Base-by-base conservation (phyloP, 805 yeast species). In the Pichia membranifaciens region DNA sequence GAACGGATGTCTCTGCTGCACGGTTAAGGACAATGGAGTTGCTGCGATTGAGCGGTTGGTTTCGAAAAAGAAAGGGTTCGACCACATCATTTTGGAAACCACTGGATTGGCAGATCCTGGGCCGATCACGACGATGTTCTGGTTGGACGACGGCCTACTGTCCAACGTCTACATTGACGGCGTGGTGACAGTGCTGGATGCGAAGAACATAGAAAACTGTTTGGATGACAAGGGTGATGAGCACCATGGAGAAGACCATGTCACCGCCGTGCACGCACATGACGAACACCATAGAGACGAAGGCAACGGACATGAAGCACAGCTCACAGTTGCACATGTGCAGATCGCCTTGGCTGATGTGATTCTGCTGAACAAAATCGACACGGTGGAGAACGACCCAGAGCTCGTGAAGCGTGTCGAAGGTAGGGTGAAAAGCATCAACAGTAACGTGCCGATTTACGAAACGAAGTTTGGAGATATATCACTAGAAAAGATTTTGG, bases 41-140 rank as follows among this genome's bases (percentile, higher is more conserved):
- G 74, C 84, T 37, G 99, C 99, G 0, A 89, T 93, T 45, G 99
- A 93, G 63, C 78, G 87, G 48, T 75, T 93, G 55, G 81, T 91
- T 51, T 82, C 80, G 28, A 75, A 81, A 44, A 82, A 79, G 29
- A 75, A 75, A 44, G 67, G 60, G 1, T 89, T 91, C 44, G 99
- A 93, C 65, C 85, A 91, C 60, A 89, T 93, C n/a, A 63, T 93
- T 21, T 69, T 93, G 45, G 99, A 93, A 61, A 93, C 99, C 0
- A 88, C 96, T 0, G 99, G 99, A 0, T 75, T 93, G 15, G 99
- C 99, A 0, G 98, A 93, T 60, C 99, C 99, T 0, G 97, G 90
- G 0, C 98, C 98, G 0, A 88, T 93, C 23, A 96, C 97, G 4
- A 79, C 82, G 53, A 91, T 91, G 96, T 93, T 93, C 66, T 93